Base-by-base conservation (phyloP, 371 early-diverging fungal species). In the Thermomucor indicae-seudaticae region DNA sequence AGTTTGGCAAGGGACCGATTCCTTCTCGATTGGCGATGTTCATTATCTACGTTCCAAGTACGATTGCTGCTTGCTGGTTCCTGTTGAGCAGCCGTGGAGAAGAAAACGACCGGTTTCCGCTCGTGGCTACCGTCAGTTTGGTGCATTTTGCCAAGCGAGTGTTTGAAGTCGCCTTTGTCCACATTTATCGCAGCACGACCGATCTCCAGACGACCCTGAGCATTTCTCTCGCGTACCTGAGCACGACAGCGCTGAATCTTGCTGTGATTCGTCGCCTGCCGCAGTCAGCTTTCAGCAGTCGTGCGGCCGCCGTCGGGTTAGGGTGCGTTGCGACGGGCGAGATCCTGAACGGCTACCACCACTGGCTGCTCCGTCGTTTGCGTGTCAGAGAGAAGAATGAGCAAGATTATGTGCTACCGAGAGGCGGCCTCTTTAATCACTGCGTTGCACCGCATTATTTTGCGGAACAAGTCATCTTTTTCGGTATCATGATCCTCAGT, bases 151-250 rank as follows among this genome's bases (percentile, higher is more conserved):
- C 32, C 30, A 64, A 64, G 29, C 60, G 65, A n/a, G 38, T 60
- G 23, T 27, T 45, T 62, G 73, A 72, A 58, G 69, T 66, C 0
- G 16, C 56, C 2, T 64, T 44, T 32, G 48, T 72, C 1, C 73
- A 72, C 43, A 46, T 37, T 2, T 72, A 72, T 49, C 65, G 66
- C 5, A 65, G 69, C 7, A 35, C 45, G 7, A 51, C 49, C 0
- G 56, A 37, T 14, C n/a, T 66, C 1, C 19, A 17, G 1, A 62
- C 68, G 23, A 53, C 44, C 8, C 1, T 51, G 10, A 20, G 30
- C 1, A 72, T 72, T 12, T 49, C 73, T 44, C 19, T 43, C 1
- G 25, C 34, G 0, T 65, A 60, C 55, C 11, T 54, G 4, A 8
- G 58, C 29, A 49, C 39, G 1, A 28, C 17, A 41, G 30, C 53